phyloP scores from a whole-genome alignment of 2,329 filamentous ascomycete genomes.

The Colletotrichum sp. region DNA sequence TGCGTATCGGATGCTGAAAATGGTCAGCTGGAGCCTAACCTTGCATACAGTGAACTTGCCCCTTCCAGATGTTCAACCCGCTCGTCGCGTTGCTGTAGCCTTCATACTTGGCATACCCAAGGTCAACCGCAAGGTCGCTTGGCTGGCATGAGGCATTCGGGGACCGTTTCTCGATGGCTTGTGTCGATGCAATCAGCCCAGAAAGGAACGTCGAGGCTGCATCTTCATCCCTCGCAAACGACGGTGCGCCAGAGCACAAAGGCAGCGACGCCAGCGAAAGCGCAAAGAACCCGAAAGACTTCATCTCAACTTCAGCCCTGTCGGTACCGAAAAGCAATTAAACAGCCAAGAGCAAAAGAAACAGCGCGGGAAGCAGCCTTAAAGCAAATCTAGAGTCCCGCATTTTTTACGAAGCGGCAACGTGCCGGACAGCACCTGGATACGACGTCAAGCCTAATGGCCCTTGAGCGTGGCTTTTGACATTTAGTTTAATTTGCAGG shows the following conservation, averaged over 20 bases:
- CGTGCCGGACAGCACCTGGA: neutral
- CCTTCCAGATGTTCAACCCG: slow-evolving; percentile 48
- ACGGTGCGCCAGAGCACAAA: neutral
- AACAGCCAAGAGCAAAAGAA: neutral
- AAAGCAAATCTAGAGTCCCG: neutral
- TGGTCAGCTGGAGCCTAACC: fast-evolving
- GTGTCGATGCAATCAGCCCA: neutral
- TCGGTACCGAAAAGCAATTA: neutral
- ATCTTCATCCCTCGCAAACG: neutral
- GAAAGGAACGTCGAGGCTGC: neutral
- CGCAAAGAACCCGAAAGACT: neutral
- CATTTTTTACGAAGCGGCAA: neutral
- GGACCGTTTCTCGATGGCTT: neutral
- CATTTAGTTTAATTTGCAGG: neutral
- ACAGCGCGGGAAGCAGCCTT: neutral
- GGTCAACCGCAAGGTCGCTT: slow-evolving; percentile 34
- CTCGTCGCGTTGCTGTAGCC: slow-evolving; percentile 40
- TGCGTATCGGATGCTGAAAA: slow-evolving; percentile 48
- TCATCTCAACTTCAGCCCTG: neutral
- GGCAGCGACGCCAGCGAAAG: neutral
- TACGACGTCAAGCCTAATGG: neutral
- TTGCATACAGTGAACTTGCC: slow-evolving; percentile 32
- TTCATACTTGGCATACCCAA: slow-evolving; percentile 51
- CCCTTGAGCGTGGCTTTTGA: neutral
- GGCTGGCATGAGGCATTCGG: neutral